These are phyloP conservation scores for Davidsoniella neocaledoniae DNA, from an alignment of 2,329 filamentous ascomycete genomes.

Conservation along the genomic window DNA sequence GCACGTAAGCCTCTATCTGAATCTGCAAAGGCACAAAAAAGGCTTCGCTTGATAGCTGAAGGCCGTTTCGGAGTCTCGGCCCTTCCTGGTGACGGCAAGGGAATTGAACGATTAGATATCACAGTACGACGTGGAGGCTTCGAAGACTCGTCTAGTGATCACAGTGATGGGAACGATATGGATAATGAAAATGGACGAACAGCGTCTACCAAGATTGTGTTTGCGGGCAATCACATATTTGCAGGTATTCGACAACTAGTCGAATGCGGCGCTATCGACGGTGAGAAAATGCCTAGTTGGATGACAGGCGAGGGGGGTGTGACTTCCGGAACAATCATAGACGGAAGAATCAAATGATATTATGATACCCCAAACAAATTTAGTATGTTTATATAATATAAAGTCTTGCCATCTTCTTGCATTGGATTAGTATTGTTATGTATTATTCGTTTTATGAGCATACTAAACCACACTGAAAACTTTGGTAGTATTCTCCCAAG, in stretches of 20 bases:
- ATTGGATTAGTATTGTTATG: not conserved
- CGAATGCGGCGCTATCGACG: constrained; percentile 59
- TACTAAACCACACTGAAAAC: constrained; percentile 57
- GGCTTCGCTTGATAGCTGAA: constrained; percentile 42
- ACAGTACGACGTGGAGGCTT: constrained; percentile 20
- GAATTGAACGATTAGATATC: constrained; percentile 45
- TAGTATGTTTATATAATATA: not conserved
- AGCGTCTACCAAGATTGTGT: constrained; percentile 43
- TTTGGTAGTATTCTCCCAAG: constrained; percentile 63
- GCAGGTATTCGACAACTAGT: constrained; percentile 63
- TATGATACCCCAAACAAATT: constrained; percentile 15
- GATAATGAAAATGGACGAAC: too few species aligned
- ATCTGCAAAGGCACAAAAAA: constrained; percentile 28
- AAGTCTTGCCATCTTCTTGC: not conserved
- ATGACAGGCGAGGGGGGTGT: constrained; percentile 78
- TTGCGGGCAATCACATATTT: constrained; percentile 66
- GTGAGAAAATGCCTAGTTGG: constrained; percentile 70
- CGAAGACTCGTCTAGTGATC: constrained; percentile 2
- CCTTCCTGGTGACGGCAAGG: constrained; percentile 37
- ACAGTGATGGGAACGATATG: constrained; percentile 17
- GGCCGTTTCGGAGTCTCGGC: constrained; percentile 54
- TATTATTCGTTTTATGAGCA: not conserved
- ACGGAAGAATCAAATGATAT: constrained; percentile 46
- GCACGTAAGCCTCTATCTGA: not conserved
- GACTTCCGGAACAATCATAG: constrained; percentile 51